Evolutionary conservation across 2,329 filamentous ascomycete genomes (phyloP).

Genomic region (Ceratocystis cacaofunesta): DNA sequence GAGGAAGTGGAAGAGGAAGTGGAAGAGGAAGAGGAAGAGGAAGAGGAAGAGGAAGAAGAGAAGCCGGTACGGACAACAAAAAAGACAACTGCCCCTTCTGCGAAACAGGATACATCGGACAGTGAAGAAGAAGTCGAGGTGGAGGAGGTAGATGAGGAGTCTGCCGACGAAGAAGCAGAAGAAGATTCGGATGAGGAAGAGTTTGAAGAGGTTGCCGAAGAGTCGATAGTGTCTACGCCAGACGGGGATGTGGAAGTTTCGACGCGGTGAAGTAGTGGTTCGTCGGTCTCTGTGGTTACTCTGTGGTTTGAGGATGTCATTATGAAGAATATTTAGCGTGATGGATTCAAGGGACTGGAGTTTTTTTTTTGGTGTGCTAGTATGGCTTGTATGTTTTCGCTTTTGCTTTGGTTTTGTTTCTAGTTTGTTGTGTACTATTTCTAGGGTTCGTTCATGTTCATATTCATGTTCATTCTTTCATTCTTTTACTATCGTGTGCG

Average conservation of each 20-base stretch:
- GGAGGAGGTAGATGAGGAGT: neutral
- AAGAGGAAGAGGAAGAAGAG: slow-evolving; percentile 10
- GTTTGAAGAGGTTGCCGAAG: slow-evolving; percentile 6
- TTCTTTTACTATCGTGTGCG: neutral
- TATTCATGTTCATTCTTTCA: slow-evolving; percentile 1
- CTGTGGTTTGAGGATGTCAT: slow-evolving; percentile 3
- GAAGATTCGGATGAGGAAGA: slow-evolving; percentile 8
- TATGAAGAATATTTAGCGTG: too few relatives aligned
- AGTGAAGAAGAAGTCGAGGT: neutral
- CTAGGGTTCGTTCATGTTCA: neutral
- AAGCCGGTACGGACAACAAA: neutral
- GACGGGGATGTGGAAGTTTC: slow-evolving; percentile 14
- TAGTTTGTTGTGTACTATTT: slow-evolving; percentile 4
- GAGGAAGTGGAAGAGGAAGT: slow-evolving; percentile 22
- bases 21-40: slow-evolving; percentile 17
- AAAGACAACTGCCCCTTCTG: too few relatives aligned
- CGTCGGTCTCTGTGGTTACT: neutral
- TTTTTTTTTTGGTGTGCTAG: too few relatives aligned
- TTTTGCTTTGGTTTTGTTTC: slow-evolving; percentile 14
- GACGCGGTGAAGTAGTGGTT: slow-evolving; percentile 1
- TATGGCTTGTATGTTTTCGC: neutral
- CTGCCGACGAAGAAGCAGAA: neutral
- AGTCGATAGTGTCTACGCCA: slow-evolving; percentile 14
- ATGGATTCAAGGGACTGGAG: too few relatives aligned
- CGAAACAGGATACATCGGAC: neutral